Base-by-base conservation (phyloP, 768 basidiomycete species). In the Hortiboletus flavorubellus region DNA sequence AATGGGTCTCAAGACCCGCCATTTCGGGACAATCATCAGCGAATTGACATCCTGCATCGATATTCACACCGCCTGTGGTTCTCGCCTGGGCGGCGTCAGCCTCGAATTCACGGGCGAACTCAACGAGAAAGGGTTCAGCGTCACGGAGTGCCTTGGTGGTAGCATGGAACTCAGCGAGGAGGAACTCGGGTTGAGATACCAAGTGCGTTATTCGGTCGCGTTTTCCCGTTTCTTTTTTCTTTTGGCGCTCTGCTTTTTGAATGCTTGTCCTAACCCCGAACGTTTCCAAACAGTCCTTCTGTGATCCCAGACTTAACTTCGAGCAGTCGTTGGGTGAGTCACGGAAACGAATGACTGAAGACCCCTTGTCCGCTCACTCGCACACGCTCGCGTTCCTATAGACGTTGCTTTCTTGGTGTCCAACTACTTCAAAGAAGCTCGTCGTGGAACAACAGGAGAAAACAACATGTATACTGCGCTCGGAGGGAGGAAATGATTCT, bases 101-200 rank as follows among this genome's bases (percentile, higher is more conserved):
- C 81, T 97, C 21, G 94, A 96, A 70, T 86, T 97, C 69, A 95
- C 96, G 2, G 92, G 94, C 18, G 92, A 96, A 70, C 76, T 96
- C 49, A 88, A 89, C 58, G 86, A 91, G 11, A 87, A 97, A 53
- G 93, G 96, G 7, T 92, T 88, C 72, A 90, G 90, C 59, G 97
- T 99, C 41, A 99, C 97, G 0, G 97, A 98, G 70, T 98, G 95
- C 66, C 76, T 95, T 10, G 97, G 97, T 5, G 97, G 96, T 1
- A 96, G 92, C 60, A 98, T 98, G 95, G 88, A 91, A 66, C 75
- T 98, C 37, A 81, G 78, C 44, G 96, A 98, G 68, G 89, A 94
- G 59, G 80, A 97, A 69, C 79, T 99, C 15, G 87, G 83, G n/a
- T 73, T 95, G 69, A 79, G 95, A 60, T 99, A 98, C 69, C 88